Evolutionary conservation across 2,329 filamentous ascomycete species (phyloP), one percentile per base, ranked within the genome.

Genomic region (Fonsecaea pedrosoi): DNA sequence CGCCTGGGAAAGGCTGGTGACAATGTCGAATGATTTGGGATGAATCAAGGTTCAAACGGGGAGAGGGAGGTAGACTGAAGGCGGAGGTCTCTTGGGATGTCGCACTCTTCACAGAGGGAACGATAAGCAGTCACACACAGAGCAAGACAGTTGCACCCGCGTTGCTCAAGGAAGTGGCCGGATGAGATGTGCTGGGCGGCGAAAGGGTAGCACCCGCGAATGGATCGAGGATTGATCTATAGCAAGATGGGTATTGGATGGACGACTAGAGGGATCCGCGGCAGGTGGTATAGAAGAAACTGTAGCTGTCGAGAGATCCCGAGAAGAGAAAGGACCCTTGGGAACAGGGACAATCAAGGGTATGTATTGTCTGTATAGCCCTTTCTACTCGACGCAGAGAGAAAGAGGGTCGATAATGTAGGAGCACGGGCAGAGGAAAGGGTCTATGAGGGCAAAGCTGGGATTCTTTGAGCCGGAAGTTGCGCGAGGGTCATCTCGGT

Each of bases 391-490:
- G 53, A 54, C 35, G 37, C 38, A 45, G 53, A 25, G 61, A 53
- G 35, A 58, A 56, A 54, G 50, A 50, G 18, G 30, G 34, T 54
- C 37, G 48, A 55, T 34, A 62, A 62, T 60, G 54, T 45, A 65
- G 54, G 35, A 53, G 54, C 42, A 42, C 21, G 48, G 62, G 55
- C 45, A 64, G 59, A 34, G 60, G 61, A 58, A 68, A 65, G 68
- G 64, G 67, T 67, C 65, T 66, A 40, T 65, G 53, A 68, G 57
- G 42, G 38, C 45, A 30, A 53, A 30, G 21, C n/a, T 60, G 30
- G 9, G 37, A 32, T 45, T 38, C 18, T 25, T 48, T 8, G 30
- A 56, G 18, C 53, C 38, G 61, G 54, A 57, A 56, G 61, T 45
- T 40, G 53, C 37, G 61, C 61, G 61, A 63, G 9, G 18, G 15